Evolutionary conservation across 1,284 basidiomycete genomes (phyloP).

Genomic region (Ceratobasidium sp.): DNA sequence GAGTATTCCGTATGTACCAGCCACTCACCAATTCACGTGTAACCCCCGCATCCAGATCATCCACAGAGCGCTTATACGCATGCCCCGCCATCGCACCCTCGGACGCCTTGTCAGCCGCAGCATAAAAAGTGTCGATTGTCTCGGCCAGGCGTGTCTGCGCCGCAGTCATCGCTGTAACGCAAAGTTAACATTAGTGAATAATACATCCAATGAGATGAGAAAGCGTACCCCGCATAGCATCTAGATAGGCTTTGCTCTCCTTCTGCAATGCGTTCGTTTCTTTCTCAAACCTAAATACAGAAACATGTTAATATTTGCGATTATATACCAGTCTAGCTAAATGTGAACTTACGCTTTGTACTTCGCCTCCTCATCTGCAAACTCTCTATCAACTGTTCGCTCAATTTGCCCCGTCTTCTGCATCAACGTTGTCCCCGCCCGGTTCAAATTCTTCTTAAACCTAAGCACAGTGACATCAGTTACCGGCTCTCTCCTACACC

Average conservation of each 20-base stretch:
- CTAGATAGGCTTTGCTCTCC: slow-evolving; percentile 94
- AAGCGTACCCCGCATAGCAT: slow-evolving; percentile 86
- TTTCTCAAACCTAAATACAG: slow-evolving; percentile 82
- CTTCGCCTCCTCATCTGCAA: slow-evolving; percentile 90
- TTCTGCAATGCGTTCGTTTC: slow-evolving; percentile 92
- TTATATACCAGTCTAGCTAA: neutral
- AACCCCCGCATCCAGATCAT: slow-evolving; percentile 90
- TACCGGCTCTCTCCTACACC: neutral
- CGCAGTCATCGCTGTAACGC: slow-evolving; percentile 82
- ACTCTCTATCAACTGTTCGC: slow-evolving; percentile 93
- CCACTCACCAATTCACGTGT: slow-evolving; percentile 81
- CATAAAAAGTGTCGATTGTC: slow-evolving; percentile 94
- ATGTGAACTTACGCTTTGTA: slow-evolving; percentile 78
- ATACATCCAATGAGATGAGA: neutral
- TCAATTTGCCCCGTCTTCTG: slow-evolving; percentile 99
- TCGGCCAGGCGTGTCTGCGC: slow-evolving; percentile 95
- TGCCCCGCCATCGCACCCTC: slow-evolving; percentile 97
- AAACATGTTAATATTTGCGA: slow-evolving; percentile 30
- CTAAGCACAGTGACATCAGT: slow-evolving; percentile 57
- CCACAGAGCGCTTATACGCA: slow-evolving; percentile 94
- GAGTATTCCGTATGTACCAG: too few species aligned
- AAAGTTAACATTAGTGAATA: slow-evolving; percentile 3
- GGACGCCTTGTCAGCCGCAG: slow-evolving; percentile 81
- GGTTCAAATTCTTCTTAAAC: slow-evolving; percentile 94
- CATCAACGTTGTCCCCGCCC: slow-evolving; percentile 91